A percentile compares a stretch with the other conserved stretches of the same genome.
These are phyloP conservation scores for Elaeagnus macrophylla DNA, from an alignment of 306 rosid species.

Conservation along the genomic window DNA sequence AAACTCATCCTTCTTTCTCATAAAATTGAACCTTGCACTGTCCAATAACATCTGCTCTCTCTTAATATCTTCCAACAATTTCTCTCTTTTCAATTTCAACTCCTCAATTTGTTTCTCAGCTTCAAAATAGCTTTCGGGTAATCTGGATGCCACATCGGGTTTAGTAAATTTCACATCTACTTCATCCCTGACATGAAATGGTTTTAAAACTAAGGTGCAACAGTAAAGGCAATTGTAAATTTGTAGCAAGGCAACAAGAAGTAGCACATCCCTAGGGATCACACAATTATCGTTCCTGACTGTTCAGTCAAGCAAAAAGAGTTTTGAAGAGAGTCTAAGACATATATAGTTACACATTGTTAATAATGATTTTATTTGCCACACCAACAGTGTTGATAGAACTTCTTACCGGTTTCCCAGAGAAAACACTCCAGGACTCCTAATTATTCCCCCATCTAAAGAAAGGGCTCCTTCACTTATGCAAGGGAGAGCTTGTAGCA, in stretches of 20 bases:
- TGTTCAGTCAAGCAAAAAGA: neutral
- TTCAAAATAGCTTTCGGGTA: conserved; percentile 32
- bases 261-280: conserved; percentile 6
- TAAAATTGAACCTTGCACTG: conserved; percentile 42
- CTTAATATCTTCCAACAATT: conserved; percentile 45
- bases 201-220: conserved; percentile 11
- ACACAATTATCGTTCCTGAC: conserved; percentile 9
- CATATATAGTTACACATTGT: neutral
- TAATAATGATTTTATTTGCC: neutral
- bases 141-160: conserved; percentile 27
- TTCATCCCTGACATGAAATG: conserved; percentile 53
- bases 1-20: conserved; percentile 56
- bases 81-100: conserved; percentile 48
- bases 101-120: conserved; percentile 52
- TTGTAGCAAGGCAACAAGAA: neutral
- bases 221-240: neutral
- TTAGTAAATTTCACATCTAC: conserved; percentile 60
- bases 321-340: neutral
- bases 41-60: conserved; percentile 55
- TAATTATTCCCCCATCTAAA: conserved; percentile 84
- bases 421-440: conserved; percentile 45
- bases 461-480: conserved; percentile 85
- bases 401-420: conserved; percentile 64
- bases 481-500: conserved; percentile 63
- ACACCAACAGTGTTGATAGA: conserved; percentile 9